Conservation (phyloP, 1,139 yeast genomes). For the Oligophagozyma castellii region DNA sequence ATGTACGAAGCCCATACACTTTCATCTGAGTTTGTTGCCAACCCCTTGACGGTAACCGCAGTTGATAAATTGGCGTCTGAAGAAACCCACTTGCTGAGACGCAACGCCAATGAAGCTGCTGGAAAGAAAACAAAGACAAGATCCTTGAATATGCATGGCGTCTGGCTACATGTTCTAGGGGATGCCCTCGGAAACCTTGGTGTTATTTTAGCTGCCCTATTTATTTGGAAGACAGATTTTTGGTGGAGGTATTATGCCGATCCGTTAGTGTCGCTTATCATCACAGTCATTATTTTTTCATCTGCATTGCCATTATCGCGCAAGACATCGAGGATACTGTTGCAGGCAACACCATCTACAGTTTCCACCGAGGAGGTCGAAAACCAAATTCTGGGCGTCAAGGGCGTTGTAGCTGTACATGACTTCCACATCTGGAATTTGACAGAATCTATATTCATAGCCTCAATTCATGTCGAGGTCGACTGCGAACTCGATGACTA, state of each 20-base stretch:
- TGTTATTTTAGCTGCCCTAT: conserved; percentile 75
- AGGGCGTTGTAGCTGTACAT: conserved; percentile 74
- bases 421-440: conserved; percentile 96
- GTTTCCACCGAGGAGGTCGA: conserved; percentile 66
- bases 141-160: conserved; percentile 94
- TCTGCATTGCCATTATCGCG: conserved; percentile 86
- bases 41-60: conserved; percentile 15
- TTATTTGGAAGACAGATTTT: conserved; percentile 87
- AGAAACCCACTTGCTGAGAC: conserved; percentile 25
- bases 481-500: conserved; percentile 52
- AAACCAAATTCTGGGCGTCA: conserved; percentile 48
- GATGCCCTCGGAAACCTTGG: conserved; percentile 95
- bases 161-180: conserved; percentile 85
- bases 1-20: conserved; percentile 5
- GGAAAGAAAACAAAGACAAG: conserved; percentile 12
- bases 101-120: conserved; percentile 4
- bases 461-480: conserved; percentile 77
- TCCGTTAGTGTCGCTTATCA: conserved; percentile 72
- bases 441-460: conserved; percentile 76
- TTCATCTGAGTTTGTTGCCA: conserved; percentile 11
- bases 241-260: conserved; percentile 81
- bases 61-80: conserved; percentile 19
- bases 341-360: conserved; percentile 84
- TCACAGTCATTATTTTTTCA: conserved; percentile 78
- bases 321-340: conserved; percentile 70